These are phyloP conservation scores for Dactylellina leptospora DNA, from an alignment of 2,329 filamentous ascomycete genomes.

Conservation along the genomic window DNA sequence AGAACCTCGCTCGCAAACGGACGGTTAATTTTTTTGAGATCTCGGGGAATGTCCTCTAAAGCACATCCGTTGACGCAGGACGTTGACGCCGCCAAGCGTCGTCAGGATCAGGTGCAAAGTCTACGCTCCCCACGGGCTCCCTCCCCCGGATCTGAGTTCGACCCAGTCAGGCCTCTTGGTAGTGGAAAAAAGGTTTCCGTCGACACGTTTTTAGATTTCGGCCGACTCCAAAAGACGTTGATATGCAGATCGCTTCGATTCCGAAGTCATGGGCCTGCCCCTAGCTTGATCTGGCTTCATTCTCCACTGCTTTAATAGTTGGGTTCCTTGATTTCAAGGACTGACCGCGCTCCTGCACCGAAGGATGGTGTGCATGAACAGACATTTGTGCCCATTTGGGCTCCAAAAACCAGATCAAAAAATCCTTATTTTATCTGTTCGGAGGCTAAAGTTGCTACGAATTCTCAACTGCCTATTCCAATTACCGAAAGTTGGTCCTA, in stretches of 20 bases:
- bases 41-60: constrained; percentile 7
- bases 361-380: constrained; percentile 15
- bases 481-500: constrained; percentile 44
- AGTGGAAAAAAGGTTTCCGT: constrained; percentile 6
- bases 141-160: background rate
- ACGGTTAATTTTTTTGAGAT: constrained; percentile 25
- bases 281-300: background rate
- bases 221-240: constrained; percentile 27
- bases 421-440: no score
- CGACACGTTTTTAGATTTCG: constrained; percentile 21
- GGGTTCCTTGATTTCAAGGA: constrained; percentile 39
- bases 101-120: constrained; percentile 30
- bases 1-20: constrained; percentile 14
- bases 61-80: background rate
- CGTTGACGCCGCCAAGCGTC: background rate
- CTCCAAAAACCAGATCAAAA: no score
- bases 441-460: constrained; percentile 24
- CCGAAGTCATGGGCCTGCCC: constrained; percentile 27
- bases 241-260: constrained; percentile 52
- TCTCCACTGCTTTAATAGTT: background rate
- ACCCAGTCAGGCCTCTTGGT: background rate
- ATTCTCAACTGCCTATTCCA: constrained; percentile 45
- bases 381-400: background rate
- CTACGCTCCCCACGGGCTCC: background rate
- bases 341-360: background rate